Conservation (phyloP, 129 eudicot species). For the Pittosporum tobira region DNA sequence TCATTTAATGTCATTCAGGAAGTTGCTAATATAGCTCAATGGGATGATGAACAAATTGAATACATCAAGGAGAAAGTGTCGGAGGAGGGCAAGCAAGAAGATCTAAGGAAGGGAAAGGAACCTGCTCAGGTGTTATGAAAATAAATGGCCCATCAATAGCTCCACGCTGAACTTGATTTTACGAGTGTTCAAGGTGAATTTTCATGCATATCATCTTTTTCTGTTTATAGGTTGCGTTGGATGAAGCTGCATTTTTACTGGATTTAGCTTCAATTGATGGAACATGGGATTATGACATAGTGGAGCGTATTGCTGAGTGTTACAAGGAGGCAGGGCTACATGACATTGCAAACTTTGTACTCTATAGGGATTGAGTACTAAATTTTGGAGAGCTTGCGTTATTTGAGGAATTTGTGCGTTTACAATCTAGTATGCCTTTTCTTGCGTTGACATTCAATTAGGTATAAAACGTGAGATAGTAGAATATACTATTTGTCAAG, state of each 20-base stretch:
- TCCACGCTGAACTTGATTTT: not conserved
- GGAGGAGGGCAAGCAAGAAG: slow-evolving; percentile 81
- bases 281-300: slow-evolving; percentile 67
- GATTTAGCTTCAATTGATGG: slow-evolving; percentile 91
- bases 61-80: slow-evolving; percentile 80
- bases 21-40: slow-evolving; percentile 85
- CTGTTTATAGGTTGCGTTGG: slow-evolving; percentile 61
- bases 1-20: slow-evolving; percentile 37
- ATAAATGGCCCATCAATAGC: not conserved
- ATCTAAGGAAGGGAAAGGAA: slow-evolving; percentile 82
- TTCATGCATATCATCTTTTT: not conserved
- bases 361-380: slow-evolving; percentile 47
- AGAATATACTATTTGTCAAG: too few relatives aligned
- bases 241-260: slow-evolving; percentile 89
- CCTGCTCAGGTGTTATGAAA: slow-evolving; percentile 63
- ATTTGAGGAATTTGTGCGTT: not conserved
- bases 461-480: too few relatives aligned
- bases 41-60: slow-evolving; percentile 99
- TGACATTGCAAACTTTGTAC: slow-evolving; percentile 73
- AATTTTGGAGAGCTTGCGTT: not conserved
- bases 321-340: slow-evolving; percentile 62
- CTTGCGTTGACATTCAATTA: not conserved
- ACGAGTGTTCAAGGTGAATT: not conserved
- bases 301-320: slow-evolving; percentile 78
- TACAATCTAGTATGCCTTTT: not conserved